phyloP scores from a whole-genome alignment of 1,284 basidiomycete genomes.

The Sporisorium exsertum region DNA sequence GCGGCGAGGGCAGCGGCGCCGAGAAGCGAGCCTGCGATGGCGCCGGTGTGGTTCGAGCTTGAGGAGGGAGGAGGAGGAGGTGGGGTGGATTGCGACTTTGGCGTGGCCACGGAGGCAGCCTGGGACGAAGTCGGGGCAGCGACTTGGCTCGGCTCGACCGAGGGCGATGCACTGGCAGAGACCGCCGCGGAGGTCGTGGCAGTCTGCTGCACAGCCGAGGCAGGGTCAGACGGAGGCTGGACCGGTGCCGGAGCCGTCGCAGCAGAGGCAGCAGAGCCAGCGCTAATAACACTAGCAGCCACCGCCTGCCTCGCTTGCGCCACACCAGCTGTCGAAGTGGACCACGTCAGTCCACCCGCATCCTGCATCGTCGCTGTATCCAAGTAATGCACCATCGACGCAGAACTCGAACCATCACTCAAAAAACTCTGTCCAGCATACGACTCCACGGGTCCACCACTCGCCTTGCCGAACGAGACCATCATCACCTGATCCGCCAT shows the following conservation, averaged over 20 bases:
- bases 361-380: slow-evolving; percentile 26
- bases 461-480: slow-evolving; percentile 61
- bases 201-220: not conserved
- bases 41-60: slow-evolving; percentile 38
- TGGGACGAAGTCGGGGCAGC: slow-evolving; percentile 25
- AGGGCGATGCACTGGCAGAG: not conserved
- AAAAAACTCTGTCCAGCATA: slow-evolving; percentile 25
- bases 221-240: not conserved
- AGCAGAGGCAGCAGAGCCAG: slow-evolving; percentile 5
- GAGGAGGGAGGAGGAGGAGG: not conserved
- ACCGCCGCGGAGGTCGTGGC: not conserved
- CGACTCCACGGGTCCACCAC: slow-evolving; percentile 2
- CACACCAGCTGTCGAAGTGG: slow-evolving; percentile 22
- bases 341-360: slow-evolving; percentile 42
- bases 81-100: not conserved
- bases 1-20: slow-evolving; percentile 65
- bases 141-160: slow-evolving; percentile 11
- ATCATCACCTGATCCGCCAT: slow-evolving; percentile 62
- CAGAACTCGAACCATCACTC: not conserved
- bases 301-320: slow-evolving; percentile 32
- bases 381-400: slow-evolving; percentile 18
- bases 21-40: slow-evolving; percentile 61
- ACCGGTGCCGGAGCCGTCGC: too few species aligned
- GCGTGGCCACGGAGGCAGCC: not conserved
- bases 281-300: slow-evolving; percentile 2